A percentile compares a stretch with the other conserved stretches of the same genome.
These are phyloP conservation scores for Hyphopichia fennica DNA, from an alignment of 1,139 yeast genomes.

Conservation along the genomic window DNA sequence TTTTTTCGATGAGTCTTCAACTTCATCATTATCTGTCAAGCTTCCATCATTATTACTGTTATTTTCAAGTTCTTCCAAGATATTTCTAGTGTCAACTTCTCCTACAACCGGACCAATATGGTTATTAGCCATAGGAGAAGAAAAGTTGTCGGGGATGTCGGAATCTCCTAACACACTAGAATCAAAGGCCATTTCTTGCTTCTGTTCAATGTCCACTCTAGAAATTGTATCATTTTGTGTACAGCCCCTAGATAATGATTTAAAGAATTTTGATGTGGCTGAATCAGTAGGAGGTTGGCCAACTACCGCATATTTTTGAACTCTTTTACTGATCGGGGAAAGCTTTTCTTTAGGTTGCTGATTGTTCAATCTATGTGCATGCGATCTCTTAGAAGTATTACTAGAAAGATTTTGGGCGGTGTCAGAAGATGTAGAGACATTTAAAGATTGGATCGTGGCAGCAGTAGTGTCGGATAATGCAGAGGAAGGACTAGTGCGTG, in stretches of 20 bases:
- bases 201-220: neutral
- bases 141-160: slow-evolving; percentile 34
- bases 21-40: slow-evolving; percentile 2
- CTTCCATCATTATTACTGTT: slow-evolving; percentile 14
- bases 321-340: slow-evolving; percentile 30
- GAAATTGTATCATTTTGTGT: neutral
- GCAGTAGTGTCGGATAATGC: too few species aligned
- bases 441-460: too few species aligned
- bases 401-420: slow-evolving; percentile 4
- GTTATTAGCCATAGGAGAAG: slow-evolving; percentile 23
- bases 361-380: neutral
- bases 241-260: too few species aligned
- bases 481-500: too few species aligned
- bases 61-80: slow-evolving; percentile 19
- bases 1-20: neutral
- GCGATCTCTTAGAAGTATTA: slow-evolving; percentile 5
- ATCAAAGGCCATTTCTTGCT: slow-evolving; percentile 8
- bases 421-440: too few species aligned
- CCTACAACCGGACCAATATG: neutral
- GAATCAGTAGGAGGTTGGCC: neutral
- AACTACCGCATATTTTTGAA: slow-evolving; percentile 14
- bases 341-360: slow-evolving; percentile 5
- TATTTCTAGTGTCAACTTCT: slow-evolving; percentile 10
- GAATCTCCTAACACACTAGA: slow-evolving; percentile 34
- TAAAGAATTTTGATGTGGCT: slow-evolving; percentile 11